phyloP scores from a whole-genome alignment of 768 basidiomycete genomes.

The Russula abietina region DNA sequence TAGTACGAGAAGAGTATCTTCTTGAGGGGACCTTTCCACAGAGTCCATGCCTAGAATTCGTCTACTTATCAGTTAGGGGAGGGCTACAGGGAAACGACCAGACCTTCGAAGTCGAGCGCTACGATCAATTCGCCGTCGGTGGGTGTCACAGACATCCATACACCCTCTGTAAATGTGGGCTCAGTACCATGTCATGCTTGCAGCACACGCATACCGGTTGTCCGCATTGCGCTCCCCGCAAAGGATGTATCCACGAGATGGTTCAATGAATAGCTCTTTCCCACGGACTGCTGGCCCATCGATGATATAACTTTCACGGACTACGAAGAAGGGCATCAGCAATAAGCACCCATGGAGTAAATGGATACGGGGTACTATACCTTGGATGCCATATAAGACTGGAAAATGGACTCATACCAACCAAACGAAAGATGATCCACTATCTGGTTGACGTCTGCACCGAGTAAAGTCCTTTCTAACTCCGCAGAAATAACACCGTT shows the following conservation, averaged over 20 bases:
- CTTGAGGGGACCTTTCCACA: conserved; percentile 57
- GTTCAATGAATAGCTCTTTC: conserved; percentile 53
- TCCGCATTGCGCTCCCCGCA: conserved; percentile 58
- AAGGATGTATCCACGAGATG: conserved; percentile 61
- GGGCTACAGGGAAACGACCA: background rate
- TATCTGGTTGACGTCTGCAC: conserved; percentile 54
- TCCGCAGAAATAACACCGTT: conserved; percentile 38
- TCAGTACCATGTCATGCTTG: background rate
- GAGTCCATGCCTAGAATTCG: conserved; percentile 47
- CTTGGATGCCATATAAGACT: conserved; percentile 56
- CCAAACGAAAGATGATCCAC: conserved; percentile 52
- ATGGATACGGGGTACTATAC: conserved; percentile 26
- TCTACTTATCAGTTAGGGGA: background rate
- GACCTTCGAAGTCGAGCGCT: conserved; percentile 61
- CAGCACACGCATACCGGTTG: conserved; percentile 35
- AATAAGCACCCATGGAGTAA: background rate
- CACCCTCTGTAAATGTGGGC: conserved; percentile 39
- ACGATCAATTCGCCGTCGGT: conserved; percentile 50
- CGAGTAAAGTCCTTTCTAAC: conserved; percentile 39
- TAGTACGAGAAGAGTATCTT: conserved; percentile 55
- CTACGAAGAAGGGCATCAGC: conserved; percentile 28
- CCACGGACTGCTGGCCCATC: conserved; percentile 64
- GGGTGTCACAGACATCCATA: conserved; percentile 64
- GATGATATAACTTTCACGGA: conserved; percentile 61
- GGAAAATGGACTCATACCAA: conserved; percentile 61